A percentile compares a stretch with the other conserved stretches of the same genome.
phyloP scores from a whole-genome alignment of 441 rosid genomes.

The Jatropha podagrica region DNA sequence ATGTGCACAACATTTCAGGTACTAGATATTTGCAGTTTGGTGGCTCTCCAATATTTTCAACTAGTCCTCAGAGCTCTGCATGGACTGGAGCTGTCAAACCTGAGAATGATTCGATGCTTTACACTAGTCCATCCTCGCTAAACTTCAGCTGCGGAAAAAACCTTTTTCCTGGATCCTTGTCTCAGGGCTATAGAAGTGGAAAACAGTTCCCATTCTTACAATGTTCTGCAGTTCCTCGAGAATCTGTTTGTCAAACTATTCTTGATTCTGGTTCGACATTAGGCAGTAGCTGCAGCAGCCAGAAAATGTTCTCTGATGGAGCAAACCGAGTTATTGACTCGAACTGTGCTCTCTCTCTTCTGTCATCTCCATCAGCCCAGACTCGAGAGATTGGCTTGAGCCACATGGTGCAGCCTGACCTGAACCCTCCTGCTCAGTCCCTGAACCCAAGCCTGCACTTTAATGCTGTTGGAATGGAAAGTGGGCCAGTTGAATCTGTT shows the following conservation, averaged over 20 bases:
- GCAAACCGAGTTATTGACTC: conserved; percentile 32
- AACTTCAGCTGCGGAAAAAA: conserved; percentile 35
- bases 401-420: conserved; percentile 42
- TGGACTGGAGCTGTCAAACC: conserved; percentile 45
- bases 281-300: conserved; percentile 32
- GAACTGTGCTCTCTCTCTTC: conserved; percentile 85
- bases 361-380: conserved; percentile 62
- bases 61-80: conserved; percentile 32
- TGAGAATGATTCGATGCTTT: conserved; percentile 34
- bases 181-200: conserved; percentile 34
- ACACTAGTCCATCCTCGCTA: conserved; percentile 28
- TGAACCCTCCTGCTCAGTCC: conserved; percentile 35
- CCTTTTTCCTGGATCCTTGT: conserved; percentile 34
- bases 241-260: conserved; percentile 33
- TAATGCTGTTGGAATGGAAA: conserved; percentile 26
- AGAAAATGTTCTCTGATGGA: conserved; percentile 35
- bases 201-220: conserved; percentile 47
- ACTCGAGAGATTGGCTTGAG: conserved; percentile 39
- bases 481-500: conserved; percentile 32
- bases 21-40: conserved; percentile 43
- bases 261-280: conserved; percentile 26
- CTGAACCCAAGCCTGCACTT: conserved; percentile 38
- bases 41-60: conserved; percentile 39
- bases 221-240: conserved; percentile 31
- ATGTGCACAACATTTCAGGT: conserved; percentile 33